Base-by-base conservation (phyloP, 1,284 basidiomycete species). In the Hemileia vastatrix region DNA sequence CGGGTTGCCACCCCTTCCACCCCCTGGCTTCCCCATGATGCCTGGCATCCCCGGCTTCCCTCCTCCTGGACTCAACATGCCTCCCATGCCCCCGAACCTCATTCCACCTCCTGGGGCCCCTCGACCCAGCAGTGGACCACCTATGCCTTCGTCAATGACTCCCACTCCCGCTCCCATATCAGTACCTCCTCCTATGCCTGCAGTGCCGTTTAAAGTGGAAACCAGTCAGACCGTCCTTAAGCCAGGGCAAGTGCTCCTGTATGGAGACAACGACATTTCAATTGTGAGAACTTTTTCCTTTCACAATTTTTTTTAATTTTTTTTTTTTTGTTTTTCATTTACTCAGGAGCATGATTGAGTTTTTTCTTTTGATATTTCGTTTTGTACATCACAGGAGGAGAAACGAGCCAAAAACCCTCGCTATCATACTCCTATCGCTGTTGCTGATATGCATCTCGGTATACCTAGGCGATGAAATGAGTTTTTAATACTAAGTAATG, bases 191-290 rank as follows among this genome's bases (percentile, higher is more conserved):
- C 40, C 61, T 18, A 36, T 54, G 6, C 61, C 79, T 84, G 15
- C 80, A 86, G 23, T 54, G 43, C 65, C 65, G 2, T 70, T 64
- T 84, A 86, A 8, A 80, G 84, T 72, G 78, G 81, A 32, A 73
- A 80, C 21, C 71, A 84, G 67, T 78, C 80, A 49, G 84, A 65
- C 67, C 48, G 67, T 61, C 2, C 83, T 87, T 73, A 90, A 89
- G 80, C 87, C 88, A 72, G 78, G 80, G 8, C 88, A 86, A 4
- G 79, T 82, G n/a, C 78, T 90, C 53, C 86, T 88, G 72, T 88
- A 84, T 75, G 76, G 79, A 19, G 85, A 90, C 71, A 78, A 86
- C 0, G 88, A 90, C 70, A 88, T 87, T 71, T 84, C 82, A 65
- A 83, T 85, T 8, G 86, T 87, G 67, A 59, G 84, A 80, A 18